These are phyloP conservation scores for Trapa incisa DNA, from an alignment of 345 rosid species.

Conservation along the genomic window DNA sequence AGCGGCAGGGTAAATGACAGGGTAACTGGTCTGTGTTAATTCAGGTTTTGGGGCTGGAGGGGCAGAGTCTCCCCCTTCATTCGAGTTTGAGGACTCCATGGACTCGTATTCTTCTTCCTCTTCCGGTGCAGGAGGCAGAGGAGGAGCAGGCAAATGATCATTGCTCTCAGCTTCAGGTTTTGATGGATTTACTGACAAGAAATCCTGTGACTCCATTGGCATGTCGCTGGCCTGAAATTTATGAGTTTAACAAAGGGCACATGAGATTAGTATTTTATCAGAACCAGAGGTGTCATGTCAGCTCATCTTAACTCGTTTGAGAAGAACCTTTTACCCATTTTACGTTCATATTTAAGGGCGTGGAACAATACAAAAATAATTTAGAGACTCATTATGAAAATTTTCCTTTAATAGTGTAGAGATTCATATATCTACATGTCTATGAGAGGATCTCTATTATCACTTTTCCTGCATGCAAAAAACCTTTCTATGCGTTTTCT, in stretches of 20 bases:
- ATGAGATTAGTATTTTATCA: not conserved
- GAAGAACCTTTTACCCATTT: not conserved
- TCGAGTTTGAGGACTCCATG: conserved; percentile 88
- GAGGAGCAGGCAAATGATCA: conserved; percentile 24
- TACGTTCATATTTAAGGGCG: not conserved
- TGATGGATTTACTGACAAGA: conserved; percentile 24
- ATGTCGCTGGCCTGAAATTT: conserved; percentile 43
- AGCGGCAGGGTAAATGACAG: conserved; percentile 41
- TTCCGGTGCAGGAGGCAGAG: conserved; percentile 45
- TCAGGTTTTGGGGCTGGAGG: conserved; percentile 29
- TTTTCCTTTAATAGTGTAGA: not conserved
- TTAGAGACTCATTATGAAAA: not conserved
- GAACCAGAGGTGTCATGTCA: not conserved
- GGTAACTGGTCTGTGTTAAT: conserved; percentile 33
- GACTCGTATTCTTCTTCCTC: conserved; percentile 91
- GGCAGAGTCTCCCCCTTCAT: conserved; percentile 46
- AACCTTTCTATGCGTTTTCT: not conserved
- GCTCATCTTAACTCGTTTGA: not conserved
- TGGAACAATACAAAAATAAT: too few species aligned
- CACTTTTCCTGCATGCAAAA: not conserved
- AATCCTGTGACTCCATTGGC: conserved; percentile 47
- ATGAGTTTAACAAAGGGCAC: not conserved
- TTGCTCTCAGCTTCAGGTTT: conserved; percentile 35
- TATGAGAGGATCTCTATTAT: not conserved
- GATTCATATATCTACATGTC: not conserved